Evolutionary conservation across 1,284 basidiomycete genomes (phyloP).

Genomic region (Anthracocystis walkeri): DNA sequence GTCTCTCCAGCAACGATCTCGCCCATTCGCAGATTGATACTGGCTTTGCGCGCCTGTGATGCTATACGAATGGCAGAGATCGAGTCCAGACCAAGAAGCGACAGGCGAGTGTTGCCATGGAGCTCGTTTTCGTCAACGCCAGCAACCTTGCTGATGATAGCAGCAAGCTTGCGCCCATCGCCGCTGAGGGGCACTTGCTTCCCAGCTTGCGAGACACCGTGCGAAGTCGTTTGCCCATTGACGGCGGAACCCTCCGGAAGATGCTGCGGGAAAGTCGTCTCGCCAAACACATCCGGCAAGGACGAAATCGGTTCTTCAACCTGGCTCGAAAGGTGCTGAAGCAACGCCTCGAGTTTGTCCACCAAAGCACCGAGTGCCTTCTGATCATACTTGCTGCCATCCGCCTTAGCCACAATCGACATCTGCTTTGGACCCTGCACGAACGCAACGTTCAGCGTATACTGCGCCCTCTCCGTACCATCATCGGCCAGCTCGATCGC

Average conservation of each 20-base stretch:
- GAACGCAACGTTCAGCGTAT: constrained; percentile 62
- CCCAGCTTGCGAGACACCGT: constrained; percentile 1
- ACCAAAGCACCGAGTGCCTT: constrained; percentile 24
- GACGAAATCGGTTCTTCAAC: constrained; percentile 20
- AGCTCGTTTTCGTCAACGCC: constrained; percentile 28
- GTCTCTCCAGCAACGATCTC: constrained; percentile 57
- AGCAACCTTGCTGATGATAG: constrained; percentile 40
- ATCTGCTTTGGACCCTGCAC: constrained; percentile 40
- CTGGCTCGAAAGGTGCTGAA: constrained; percentile 19
- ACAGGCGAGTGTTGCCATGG: constrained; percentile 41
- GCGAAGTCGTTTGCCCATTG: neutral
- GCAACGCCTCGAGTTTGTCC: constrained; percentile 33
- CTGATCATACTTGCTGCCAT: constrained; percentile 24
- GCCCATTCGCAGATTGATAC: constrained; percentile 46
- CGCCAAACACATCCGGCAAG: constrained; percentile 13
- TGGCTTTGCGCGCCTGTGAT: constrained; percentile 46
- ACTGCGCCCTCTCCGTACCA: constrained; percentile 42
- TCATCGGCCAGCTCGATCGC: constrained; percentile 14
- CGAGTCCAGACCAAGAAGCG: constrained; percentile 63
- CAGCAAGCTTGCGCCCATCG: constrained; percentile 42
- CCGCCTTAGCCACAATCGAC: constrained; percentile 51
- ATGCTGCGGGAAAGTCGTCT: constrained; percentile 16
- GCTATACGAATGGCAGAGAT: constrained; percentile 64
- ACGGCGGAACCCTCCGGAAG: constrained; percentile 1
- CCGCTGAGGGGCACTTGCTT: constrained; percentile 16